Base-by-base conservation (phyloP, 2,329 filamentous ascomycete species). In the Aspergillus unguis region DNA sequence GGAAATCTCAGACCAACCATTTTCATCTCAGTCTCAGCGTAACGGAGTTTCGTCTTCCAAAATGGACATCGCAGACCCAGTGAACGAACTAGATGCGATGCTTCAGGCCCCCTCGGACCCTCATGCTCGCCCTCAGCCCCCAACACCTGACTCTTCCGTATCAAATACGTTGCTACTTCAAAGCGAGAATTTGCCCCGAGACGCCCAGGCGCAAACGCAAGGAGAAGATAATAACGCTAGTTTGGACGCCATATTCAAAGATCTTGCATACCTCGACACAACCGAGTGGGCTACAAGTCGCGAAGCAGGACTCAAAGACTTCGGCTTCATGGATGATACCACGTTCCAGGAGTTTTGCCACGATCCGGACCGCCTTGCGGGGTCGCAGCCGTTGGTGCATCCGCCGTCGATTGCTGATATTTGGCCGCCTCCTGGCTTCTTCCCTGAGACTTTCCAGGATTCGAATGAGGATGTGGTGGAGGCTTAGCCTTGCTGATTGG, bases 291-390 rank as follows among this genome's bases (percentile, higher is more conserved):
- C 71, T 2, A 69, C 59, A 29, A 73, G 65, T 51, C 70, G 73
- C 44, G 69, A 73, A 55, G 70, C 72, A 26, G 70, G 67, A 0
- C 58, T 75, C 29, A 73, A 69, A 51, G 73, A 75, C 37, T 75
- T 75, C 55, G 73, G 73, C 1, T 75, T 75, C 44, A 56, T 71
- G n/a, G 73, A 75, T 37, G 71, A 74, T 44, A 69, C 59, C 23
- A 75, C 73, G 2, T 75, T 75, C 50, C 70, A 74, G 50, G 72
- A 70, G 4, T 75, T 75, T 50, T 75, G 73, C 29, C 71, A 75
- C 56, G 73, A 75, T 50, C 73, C 73, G 3, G 72, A 75, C 54
- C 70, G 73, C 29, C 55, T 74, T n/a, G 65, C 60, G 2, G 65
- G 65, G 42, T 65, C 69, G 6, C 65, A 70, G 33, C 65, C 70